A percentile compares a stretch with the other conserved stretches of the same genome.
Evolutionary conservation across 192 early-diverging fungal genomes (phyloP).

Genomic region (Cetraspora pellucida): DNA sequence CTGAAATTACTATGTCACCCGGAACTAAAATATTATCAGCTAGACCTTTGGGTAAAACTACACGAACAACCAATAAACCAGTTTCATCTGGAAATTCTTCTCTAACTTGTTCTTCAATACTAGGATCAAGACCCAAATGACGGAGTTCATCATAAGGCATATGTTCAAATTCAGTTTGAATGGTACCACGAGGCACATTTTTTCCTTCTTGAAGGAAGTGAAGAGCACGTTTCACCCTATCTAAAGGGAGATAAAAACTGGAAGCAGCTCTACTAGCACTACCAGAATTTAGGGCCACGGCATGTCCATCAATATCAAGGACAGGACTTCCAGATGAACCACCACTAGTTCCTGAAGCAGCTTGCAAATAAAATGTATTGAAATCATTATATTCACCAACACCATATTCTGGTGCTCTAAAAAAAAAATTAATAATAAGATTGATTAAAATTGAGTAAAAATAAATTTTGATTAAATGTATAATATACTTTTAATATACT

Average conservation of each 20-base stretch:
- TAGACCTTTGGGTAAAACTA: conserved; percentile 70
- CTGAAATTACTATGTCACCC: conserved; percentile 73
- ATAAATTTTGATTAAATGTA: not conserved
- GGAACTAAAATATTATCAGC: conserved; percentile 61
- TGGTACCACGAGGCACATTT: conserved; percentile 69
- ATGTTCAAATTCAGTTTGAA: conserved; percentile 75
- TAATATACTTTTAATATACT: conserved; percentile 7
- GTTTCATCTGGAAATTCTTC: conserved; percentile 62
- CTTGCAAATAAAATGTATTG: conserved; percentile 83
- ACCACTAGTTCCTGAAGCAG: conserved; percentile 72
- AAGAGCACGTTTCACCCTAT: conserved; percentile 70
- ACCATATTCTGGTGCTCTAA: conserved; percentile 70
- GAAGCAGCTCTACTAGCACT: conserved; percentile 70
- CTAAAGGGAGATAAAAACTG: conserved; percentile 76
- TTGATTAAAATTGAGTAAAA: not conserved
- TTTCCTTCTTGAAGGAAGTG: conserved; percentile 56
- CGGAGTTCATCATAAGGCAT: conserved; percentile 72
- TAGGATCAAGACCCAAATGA: conserved; percentile 67
- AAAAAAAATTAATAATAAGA: not conserved
- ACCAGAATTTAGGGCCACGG: conserved; percentile 76
- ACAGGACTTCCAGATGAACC: conserved; percentile 81
- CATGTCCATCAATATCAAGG: conserved; percentile 73
- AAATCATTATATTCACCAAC: conserved; percentile 73
- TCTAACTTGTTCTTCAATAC: conserved; percentile 67
- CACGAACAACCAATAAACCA: conserved; percentile 69